Conservation (phyloP, 805 yeast species). For the Zygoascus ofunaensis region DNA sequence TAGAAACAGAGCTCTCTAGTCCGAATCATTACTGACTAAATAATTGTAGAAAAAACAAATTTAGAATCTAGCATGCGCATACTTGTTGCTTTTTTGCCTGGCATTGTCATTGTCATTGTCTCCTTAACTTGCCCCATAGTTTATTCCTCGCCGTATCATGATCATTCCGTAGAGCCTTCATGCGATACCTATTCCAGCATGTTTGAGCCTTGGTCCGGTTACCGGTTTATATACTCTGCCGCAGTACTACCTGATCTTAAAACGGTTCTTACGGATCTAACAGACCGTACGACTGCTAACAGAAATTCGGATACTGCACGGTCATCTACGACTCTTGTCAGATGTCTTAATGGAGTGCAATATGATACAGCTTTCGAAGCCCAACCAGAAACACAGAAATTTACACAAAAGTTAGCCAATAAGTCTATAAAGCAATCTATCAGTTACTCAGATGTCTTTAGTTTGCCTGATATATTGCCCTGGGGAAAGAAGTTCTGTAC, state of each 20-base stretch:
- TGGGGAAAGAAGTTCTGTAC: neutral
- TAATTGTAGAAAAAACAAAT: too few relatives aligned
- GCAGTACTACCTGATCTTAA: neutral
- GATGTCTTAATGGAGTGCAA: neutral
- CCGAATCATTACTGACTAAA: too few relatives aligned
- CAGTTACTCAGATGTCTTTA: neutral
- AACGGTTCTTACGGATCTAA: neutral
- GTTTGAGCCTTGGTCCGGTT: conserved; percentile 18
- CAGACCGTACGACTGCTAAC: neutral
- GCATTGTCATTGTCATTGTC: too few relatives aligned
- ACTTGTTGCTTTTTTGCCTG: too few relatives aligned
- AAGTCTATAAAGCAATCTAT: neutral
- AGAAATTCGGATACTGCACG: neutral
- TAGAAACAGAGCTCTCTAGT: too few relatives aligned
- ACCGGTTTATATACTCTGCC: conserved; percentile 7
- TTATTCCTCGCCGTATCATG: conserved; percentile 12
- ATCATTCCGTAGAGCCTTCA: conserved; percentile 7
- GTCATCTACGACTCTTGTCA: neutral
- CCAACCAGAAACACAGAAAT: neutral
- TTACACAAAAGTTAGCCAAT: too few relatives aligned
- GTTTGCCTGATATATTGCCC: neutral
- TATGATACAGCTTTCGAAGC: neutral
- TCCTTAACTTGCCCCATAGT: too few relatives aligned
- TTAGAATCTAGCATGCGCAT: too few relatives aligned
- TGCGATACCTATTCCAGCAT: conserved; percentile 16